Evolutionary conservation across 352 stramenopile species (phyloP), one percentile per base, ranked within the genome.

Genomic region (Phytopythium ostracodes): DNA sequence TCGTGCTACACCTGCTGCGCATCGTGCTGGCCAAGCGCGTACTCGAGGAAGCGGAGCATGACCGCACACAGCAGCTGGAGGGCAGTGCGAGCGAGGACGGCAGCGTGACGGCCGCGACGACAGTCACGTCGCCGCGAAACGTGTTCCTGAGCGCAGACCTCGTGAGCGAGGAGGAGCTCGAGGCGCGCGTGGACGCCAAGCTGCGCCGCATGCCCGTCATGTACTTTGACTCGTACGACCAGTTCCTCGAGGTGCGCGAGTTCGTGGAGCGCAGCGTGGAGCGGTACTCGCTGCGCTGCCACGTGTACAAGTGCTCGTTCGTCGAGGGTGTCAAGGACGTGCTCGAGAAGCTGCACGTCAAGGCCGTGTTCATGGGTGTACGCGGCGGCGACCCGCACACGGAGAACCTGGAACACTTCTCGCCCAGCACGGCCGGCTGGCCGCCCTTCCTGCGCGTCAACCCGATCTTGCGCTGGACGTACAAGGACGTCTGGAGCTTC

Each of bases 371-470:
- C 64, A 97, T 98, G 89, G 91, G 91, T 17, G 86, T 96, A 53
- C 85, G 91, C 35, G 75, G 79, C 50, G 87, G 91, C 35, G 97
- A 99, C 75, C 97, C 97, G 14, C 97, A 99, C 72, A 94, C 82
- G 0, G 86, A 92, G 43, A 71, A 92, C 56, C 75, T 96, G 64
- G 84, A 94, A 51, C 83, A 94, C 63, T 95, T 93, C 60, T 79
- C 78, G 15, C 89, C 89, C 12, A 96, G 86, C 64, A 91, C 88
- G 20, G 76, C 86, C 10, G 91, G 90, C 4, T 98, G 91, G 96
- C 97, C 97, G 40, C 88, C 96, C 15, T 99, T 99, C 69, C 85
- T 99, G 74, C 83, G 97, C 35, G 89, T 99, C n/a, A 99, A 99
- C 76, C 97, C 97, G n/a, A 97, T 99, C 47, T 70, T 99, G 38